Conservation (phyloP, 139 green algal species). For the Zygnema cylindricum region DNA sequence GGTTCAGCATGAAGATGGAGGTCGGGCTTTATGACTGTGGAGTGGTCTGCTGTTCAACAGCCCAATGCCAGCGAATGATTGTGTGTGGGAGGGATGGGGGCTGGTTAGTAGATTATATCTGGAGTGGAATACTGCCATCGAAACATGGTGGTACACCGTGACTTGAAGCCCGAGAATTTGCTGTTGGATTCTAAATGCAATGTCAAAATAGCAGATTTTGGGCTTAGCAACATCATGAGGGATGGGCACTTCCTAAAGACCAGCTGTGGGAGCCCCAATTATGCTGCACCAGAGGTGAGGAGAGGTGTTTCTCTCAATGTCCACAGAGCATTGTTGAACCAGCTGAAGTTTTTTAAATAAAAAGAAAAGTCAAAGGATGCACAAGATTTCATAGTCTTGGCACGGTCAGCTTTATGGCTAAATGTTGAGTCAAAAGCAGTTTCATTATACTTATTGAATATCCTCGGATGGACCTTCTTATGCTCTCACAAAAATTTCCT, state of each 20-base stretch:
- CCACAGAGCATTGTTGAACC: no score
- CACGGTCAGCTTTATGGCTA: no score
- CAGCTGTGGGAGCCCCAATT: slow-evolving; percentile 95
- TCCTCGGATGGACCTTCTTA: no score
- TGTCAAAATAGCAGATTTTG: slow-evolving; percentile 97
- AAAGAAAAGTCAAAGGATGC: no score
- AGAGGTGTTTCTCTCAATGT: no score
- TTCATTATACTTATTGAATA: no score
- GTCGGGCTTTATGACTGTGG: background rate
- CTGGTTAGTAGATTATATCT: slow-evolving; percentile 58
- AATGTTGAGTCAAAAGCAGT: no score
- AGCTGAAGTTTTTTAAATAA: no score
- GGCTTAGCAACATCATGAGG: slow-evolving; percentile 96
- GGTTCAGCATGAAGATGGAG: background rate
- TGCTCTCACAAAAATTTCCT: no score
- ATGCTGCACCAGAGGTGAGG: slow-evolving; percentile 94
- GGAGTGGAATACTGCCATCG: slow-evolving; percentile 97
- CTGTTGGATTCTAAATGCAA: slow-evolving; percentile 88
- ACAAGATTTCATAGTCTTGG: no score
- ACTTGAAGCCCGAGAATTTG: slow-evolving; percentile 97
- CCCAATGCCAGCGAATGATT: background rate
- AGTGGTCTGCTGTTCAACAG: background rate
- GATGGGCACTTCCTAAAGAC: slow-evolving; percentile 99
- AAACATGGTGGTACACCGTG: slow-evolving; percentile 93
- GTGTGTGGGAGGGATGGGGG: background rate